phyloP scores from a whole-genome alignment of 345 rosid genomes.

The Sonneratia alba region DNA sequence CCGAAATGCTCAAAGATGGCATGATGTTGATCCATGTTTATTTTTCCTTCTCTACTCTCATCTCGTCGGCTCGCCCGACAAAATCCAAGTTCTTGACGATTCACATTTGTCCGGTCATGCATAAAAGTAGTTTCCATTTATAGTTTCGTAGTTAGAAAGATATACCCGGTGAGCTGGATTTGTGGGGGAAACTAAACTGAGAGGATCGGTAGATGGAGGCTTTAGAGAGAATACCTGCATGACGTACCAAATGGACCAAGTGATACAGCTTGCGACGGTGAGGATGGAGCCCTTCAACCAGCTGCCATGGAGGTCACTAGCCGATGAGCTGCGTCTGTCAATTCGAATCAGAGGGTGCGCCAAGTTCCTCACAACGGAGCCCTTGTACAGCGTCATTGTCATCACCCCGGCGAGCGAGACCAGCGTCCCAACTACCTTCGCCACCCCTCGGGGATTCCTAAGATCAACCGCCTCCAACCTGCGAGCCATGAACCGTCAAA shows the following conservation, averaged over 20 bases:
- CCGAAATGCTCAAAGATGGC: too few species aligned
- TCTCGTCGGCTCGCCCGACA: background rate
- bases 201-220: background rate
- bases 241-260: slow-evolving; percentile 54
- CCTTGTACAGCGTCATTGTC: slow-evolving; percentile 48
- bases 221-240: slow-evolving; percentile 36
- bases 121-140: background rate
- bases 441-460: slow-evolving; percentile 40
- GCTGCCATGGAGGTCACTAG: slow-evolving; percentile 20
- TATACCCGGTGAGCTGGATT: too few species aligned
- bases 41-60: too few species aligned
- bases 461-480: slow-evolving; percentile 51
- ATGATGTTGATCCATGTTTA: too few species aligned
- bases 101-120: background rate
- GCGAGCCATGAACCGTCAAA: background rate
- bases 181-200: too few species aligned
- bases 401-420: slow-evolving; percentile 47
- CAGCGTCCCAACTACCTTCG: slow-evolving; percentile 42
- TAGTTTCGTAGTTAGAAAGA: background rate
- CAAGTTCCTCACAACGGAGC: slow-evolving; percentile 29
- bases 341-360: slow-evolving; percentile 34
- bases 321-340: slow-evolving; percentile 10
- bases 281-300: slow-evolving; percentile 64
- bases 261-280: slow-evolving; percentile 44
- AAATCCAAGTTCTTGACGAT: too few species aligned